A percentile compares a stretch with the other conserved stretches of the same genome.
These are phyloP conservation scores for Fusarium vanettenii DNA, from an alignment of 2,329 filamentous ascomycete genomes.

Conservation along the genomic window DNA sequence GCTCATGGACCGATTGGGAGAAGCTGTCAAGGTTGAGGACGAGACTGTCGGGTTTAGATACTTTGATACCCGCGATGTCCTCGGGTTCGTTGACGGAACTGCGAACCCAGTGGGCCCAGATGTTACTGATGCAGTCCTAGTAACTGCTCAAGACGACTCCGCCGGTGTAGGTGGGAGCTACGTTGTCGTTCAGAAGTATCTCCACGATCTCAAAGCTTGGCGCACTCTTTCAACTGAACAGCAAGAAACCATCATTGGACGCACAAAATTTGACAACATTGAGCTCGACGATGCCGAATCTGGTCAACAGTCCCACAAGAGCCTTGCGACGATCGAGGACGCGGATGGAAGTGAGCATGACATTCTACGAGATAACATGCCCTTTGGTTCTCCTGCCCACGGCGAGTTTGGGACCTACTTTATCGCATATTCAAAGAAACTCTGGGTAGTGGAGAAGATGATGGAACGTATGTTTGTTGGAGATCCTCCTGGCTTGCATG, in stretches of 20 bases:
- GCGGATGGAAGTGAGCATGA: conserved; percentile 61
- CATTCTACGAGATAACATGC: conserved; percentile 71
- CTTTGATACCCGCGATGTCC: conserved; percentile 68
- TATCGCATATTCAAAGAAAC: conserved; percentile 62
- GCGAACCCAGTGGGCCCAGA: conserved; percentile 65
- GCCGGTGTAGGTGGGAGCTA: conserved; percentile 63
- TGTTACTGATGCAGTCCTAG: conserved; percentile 56
- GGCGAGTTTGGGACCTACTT: conserved; percentile 69
- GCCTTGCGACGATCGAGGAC: conserved; percentile 64
- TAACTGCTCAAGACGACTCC: conserved; percentile 55
- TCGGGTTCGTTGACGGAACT: conserved; percentile 71
- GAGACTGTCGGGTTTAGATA: conserved; percentile 69
- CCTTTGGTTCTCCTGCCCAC: conserved; percentile 64
- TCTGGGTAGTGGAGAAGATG: conserved; percentile 71
- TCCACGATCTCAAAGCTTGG: conserved; percentile 64
- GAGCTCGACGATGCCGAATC: conserved; percentile 64
- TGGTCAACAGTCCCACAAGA: conserved; percentile 64
- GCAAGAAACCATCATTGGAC: conserved; percentile 67
- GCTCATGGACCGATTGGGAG: conserved; percentile 60
- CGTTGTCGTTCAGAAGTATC: conserved; percentile 69
- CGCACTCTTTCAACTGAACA: conserved; percentile 57
- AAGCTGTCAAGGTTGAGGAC: conserved; percentile 60
- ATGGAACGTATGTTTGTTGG: conserved; percentile 68
- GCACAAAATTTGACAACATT: conserved; percentile 67
- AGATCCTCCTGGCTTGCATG: conserved; percentile 63